These are phyloP conservation scores for Cotoneaster glaucophyllus DNA, from an alignment of 306 rosid species.

Conservation along the genomic window DNA sequence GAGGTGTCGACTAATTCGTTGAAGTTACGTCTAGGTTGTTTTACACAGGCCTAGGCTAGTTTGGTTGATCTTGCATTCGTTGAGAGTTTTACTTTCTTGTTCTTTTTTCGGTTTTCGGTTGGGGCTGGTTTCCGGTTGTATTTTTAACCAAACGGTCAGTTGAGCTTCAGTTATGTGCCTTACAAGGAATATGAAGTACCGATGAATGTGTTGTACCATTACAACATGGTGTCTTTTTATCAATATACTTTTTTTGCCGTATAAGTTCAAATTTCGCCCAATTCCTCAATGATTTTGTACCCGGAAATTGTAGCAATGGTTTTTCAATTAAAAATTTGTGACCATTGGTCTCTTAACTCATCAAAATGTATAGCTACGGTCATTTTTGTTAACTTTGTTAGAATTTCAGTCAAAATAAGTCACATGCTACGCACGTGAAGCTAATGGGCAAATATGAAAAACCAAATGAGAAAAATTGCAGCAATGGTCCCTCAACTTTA, in stretches of 20 bases:
- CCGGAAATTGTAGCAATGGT: too few relatives aligned
- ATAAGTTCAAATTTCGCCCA: not conserved
- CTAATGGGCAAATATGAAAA: too few relatives aligned
- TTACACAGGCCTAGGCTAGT: not conserved
- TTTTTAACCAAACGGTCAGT: not conserved
- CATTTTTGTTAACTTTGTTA: too few relatives aligned
- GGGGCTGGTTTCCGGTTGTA: constrained; percentile 5
- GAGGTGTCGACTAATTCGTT: not conserved
- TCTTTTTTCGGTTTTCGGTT: not conserved
- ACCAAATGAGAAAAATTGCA: too few relatives aligned
- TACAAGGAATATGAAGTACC: not conserved
- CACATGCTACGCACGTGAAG: too few relatives aligned
- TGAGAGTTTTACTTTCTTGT: not conserved
- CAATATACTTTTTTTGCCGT: not conserved
- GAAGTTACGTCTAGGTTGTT: constrained; percentile 1
- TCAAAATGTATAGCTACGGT: too few relatives aligned
- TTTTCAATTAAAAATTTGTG: too few relatives aligned
- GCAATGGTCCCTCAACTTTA: too few relatives aligned
- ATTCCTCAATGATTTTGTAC: too few relatives aligned
- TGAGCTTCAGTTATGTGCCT: not conserved
- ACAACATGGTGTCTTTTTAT: not conserved
- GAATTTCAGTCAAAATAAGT: too few relatives aligned
- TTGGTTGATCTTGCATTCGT: not conserved
- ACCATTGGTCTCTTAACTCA: too few relatives aligned
- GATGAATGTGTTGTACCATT: not conserved